phyloP scores from a whole-genome alignment of 2,329 filamentous ascomycete genomes.

The Aphanoascus verrucosus region DNA sequence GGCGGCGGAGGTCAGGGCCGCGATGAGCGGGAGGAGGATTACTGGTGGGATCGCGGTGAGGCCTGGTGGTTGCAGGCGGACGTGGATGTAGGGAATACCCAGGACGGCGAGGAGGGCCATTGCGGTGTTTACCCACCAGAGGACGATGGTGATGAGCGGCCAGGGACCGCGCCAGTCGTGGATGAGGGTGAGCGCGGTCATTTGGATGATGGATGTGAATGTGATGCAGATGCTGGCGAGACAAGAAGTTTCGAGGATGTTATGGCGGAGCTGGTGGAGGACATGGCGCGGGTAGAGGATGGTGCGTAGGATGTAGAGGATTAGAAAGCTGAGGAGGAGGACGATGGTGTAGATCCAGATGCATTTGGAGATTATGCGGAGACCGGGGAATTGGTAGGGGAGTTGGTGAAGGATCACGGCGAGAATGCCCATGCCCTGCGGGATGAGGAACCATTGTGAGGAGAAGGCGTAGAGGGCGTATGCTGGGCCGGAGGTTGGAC shows the following conservation, averaged over 20 bases:
- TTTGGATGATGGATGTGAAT: conserved; percentile 27
- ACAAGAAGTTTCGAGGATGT: conserved; percentile 30
- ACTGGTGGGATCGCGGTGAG: conserved; percentile 27
- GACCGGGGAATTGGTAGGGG: conserved; percentile 33
- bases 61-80: conserved; percentile 30
- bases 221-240: conserved; percentile 32
- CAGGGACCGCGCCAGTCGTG: conserved; percentile 22
- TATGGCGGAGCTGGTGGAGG: conserved; percentile 21
- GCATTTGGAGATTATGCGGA: conserved; percentile 29
- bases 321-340: conserved; percentile 23
- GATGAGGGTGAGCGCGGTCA: conserved; percentile 49
- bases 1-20: conserved; percentile 33
- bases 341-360: conserved; percentile 33
- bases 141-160: conserved; percentile 26
- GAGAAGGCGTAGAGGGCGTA: conserved; percentile 27
- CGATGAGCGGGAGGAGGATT: conserved; percentile 32
- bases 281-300: conserved; percentile 26
- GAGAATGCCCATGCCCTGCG: conserved; percentile 32
- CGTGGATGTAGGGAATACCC: conserved; percentile 27
- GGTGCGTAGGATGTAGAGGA: conserved; percentile 27
- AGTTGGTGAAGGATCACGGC: conserved; percentile 29
- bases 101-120: conserved; percentile 23
- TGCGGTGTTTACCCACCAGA: conserved; percentile 34
- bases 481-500: not conserved
- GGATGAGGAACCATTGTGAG: conserved; percentile 31